These are phyloP conservation scores for Vaccinium myrtillus DNA, from an alignment of 148 eudicot species.

Conservation along the genomic window DNA sequence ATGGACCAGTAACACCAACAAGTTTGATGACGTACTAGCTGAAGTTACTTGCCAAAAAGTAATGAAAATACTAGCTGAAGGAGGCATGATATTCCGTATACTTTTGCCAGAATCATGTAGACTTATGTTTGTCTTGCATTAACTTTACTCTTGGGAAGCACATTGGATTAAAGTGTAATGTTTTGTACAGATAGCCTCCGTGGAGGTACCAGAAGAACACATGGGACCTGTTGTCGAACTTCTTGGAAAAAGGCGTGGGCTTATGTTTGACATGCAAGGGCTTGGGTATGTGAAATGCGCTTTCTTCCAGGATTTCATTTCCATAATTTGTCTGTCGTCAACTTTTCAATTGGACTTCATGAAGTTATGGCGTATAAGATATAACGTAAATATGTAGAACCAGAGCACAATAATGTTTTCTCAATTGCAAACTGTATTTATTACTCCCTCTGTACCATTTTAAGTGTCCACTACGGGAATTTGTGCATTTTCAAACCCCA, in stretches of 20 bases:
- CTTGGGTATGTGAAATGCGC: conserved; percentile 57
- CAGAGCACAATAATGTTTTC: not conserved
- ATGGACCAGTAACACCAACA: not conserved
- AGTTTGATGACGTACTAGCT: not conserved
- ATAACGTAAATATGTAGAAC: not conserved
- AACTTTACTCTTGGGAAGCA: conserved; percentile 1
- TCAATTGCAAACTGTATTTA: not conserved
- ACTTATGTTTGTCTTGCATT: not conserved
- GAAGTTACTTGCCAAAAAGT: not conserved
- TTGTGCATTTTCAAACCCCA: too few relatives aligned
- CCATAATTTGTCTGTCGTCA: not conserved
- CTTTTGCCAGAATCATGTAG: not conserved
- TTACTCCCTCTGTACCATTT: too few relatives aligned
- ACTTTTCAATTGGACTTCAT: not conserved
- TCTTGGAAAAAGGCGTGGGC: conserved; percentile 97
- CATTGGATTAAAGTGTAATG: conserved; percentile 10
- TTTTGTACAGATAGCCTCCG: conserved; percentile 72
- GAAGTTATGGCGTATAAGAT: not conserved
- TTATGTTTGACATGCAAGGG: conserved; percentile 91
- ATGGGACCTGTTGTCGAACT: conserved; percentile 96
- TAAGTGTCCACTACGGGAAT: too few relatives aligned
- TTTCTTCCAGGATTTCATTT: not conserved
- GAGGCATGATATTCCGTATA: not conserved
- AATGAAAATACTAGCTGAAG: conserved; percentile 8
- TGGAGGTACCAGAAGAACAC: conserved; percentile 91